Base-by-base conservation (phyloP, 2,329 filamentous ascomycete species). In the Cladorrhinum sp. region DNA sequence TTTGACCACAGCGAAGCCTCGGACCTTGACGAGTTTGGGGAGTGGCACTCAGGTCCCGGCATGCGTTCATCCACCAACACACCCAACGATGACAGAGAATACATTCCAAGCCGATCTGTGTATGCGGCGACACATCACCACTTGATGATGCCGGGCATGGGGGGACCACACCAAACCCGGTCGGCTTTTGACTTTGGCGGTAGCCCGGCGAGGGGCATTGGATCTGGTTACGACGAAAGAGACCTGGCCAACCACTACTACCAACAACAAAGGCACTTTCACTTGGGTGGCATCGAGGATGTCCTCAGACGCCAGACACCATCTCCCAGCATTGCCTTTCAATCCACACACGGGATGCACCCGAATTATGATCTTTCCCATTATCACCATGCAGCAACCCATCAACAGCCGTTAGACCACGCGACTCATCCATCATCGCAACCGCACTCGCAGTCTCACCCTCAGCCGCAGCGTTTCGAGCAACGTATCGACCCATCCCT, bases 1-100 rank as follows among this genome's bases (percentile, higher is more conserved):
- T 74, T 76, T 50, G 74, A 77, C 25, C 52, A 75, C 29, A 75
- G 73, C 13, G 78, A 76, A 27, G 72, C 75, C 4, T 79, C 77
- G 12, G 79, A 80, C 36, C 71, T 79, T 54, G 79, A 79, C n/a
- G 76, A 77, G 27, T 78, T 74, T 52, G 75, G 80, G 49, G 73
- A 71, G 73, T 16, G 72, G 68, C 56, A 68, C 65, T 22, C 66
- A 68, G 32, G 67, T 65, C 50, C 72, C 71, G 71, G 70, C 25
- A 70, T 66, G 57, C 68, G 69, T 16, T 70, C 72, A 24, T 67
- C 68, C 50, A 70, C 68, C 25, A 64, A 66, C 41, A 73, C 71
- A n/a, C 70, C 70, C 22, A 64, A 67, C 58, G 64, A 69, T 20
- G 74, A 76, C 50, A 70, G 63, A 51, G 71, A 77, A 45, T 73